Conservation (phyloP, 768 basidiomycete species). For the Ramaria sp. region DNA sequence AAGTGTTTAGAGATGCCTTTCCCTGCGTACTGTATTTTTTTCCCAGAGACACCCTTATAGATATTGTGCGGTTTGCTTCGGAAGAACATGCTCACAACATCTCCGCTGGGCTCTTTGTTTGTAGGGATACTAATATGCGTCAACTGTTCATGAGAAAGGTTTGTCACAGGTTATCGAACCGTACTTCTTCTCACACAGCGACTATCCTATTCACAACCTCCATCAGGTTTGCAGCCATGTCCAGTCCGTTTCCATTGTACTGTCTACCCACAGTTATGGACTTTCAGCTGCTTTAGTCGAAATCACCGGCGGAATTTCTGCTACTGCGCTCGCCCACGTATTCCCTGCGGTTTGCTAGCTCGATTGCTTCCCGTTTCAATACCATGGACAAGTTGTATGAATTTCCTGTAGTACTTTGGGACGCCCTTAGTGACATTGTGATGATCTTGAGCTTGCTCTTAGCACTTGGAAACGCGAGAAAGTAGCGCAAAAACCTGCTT, state of each 20-base stretch:
- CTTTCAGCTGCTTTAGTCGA: conserved; percentile 79
- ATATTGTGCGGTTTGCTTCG: conserved; percentile 92
- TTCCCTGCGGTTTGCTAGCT: conserved; percentile 80
- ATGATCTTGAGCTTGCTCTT: conserved; percentile 70
- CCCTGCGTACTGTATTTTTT: background rate
- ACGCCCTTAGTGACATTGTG: conserved; percentile 62
- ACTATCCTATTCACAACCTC: conserved; percentile 81
- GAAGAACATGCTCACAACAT: conserved; percentile 97
- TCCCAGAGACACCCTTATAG: conserved; percentile 79
- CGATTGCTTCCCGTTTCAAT: conserved; percentile 47
- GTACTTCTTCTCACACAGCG: conserved; percentile 89
- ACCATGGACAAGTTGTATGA: conserved; percentile 60
- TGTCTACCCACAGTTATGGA: background rate
- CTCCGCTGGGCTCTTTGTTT: conserved; percentile 93
- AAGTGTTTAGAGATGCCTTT: background rate
- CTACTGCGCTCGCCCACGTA: conserved; percentile 86
- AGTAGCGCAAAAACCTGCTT: conserved; percentile 64
- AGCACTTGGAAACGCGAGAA: conserved; percentile 57
- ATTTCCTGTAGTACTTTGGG: conserved; percentile 65
- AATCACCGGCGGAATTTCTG: conserved; percentile 94
- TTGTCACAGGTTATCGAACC: conserved; percentile 74
- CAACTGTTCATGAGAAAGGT: background rate
- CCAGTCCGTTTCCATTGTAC: conserved; percentile 40
- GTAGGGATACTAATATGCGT: conserved; percentile 37
- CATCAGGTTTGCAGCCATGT: conserved; percentile 72